Percentiles rank a stretch among this genome's conserved stretches.
phyloP scores from a whole-genome alignment of 208 protist species.

The Leishmania turanica region DNA sequence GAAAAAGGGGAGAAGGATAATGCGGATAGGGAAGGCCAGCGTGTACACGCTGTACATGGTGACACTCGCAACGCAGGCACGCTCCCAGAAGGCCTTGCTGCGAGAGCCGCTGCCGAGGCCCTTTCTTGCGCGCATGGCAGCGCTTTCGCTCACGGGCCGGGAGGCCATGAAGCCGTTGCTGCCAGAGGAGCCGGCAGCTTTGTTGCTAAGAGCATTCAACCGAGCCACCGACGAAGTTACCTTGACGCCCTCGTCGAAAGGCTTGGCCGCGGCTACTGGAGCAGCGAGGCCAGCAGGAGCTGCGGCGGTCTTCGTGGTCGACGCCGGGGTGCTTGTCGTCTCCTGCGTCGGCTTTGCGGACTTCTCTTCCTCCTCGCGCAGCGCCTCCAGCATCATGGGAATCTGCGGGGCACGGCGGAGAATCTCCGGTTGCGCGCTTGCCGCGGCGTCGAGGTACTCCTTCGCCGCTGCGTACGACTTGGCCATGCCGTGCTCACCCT shows the following conservation, averaged over 20 bases:
- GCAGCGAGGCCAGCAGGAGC: slow-evolving; percentile 1
- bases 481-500: slow-evolving; percentile 76
- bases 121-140: slow-evolving; percentile 34
- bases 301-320: background rate
- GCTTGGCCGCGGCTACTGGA: background rate
- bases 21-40: slow-evolving; percentile 79
- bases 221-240: slow-evolving; percentile 59
- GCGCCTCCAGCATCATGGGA: slow-evolving; percentile 59
- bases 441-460: slow-evolving; percentile 70
- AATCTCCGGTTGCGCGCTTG: slow-evolving; percentile 65
- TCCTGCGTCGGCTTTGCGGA: background rate
- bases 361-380: slow-evolving; percentile 61
- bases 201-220: slow-evolving; percentile 53
- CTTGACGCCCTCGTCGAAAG: slow-evolving; percentile 31
- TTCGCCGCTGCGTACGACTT: slow-evolving; percentile 80
- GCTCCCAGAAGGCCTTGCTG: slow-evolving; percentile 80
- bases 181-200: slow-evolving; percentile 6
- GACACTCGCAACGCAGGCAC: slow-evolving; percentile 48
- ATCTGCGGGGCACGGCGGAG: slow-evolving; percentile 67
- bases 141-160: slow-evolving; percentile 20
- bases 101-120: slow-evolving; percentile 35
- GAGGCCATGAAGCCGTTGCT: slow-evolving; percentile 11
- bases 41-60: slow-evolving; percentile 71
- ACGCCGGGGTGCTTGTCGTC: slow-evolving; percentile 8
- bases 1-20: slow-evolving; percentile 69